These are phyloP conservation scores for Camelina hispida DNA, from an alignment of 345 rosid species.

Conservation along the genomic window DNA sequence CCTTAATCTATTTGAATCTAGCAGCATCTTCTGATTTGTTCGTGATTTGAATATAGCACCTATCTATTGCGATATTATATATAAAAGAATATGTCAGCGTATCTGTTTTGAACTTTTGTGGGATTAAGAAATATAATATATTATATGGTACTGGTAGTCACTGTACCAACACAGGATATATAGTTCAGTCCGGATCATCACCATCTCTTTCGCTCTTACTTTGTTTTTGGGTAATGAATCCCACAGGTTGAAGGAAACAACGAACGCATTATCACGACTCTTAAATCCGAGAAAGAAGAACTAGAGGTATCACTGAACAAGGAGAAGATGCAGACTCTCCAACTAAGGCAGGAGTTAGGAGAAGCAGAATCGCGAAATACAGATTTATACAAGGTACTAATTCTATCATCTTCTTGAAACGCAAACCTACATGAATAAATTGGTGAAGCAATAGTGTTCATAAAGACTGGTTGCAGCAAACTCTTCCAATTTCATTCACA, in stretches of 20 bases:
- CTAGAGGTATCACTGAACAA: constrained; percentile 69
- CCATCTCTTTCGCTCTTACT: constrained; percentile 6
- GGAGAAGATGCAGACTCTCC: constrained; percentile 71
- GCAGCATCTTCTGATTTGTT: neutral
- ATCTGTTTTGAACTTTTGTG: neutral
- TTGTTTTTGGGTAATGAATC: constrained; percentile 47
- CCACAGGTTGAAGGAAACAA: constrained; percentile 54
- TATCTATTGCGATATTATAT: neutral
- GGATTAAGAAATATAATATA: neutral
- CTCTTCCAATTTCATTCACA: constrained; percentile 9
- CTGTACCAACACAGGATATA: constrained; percentile 1
- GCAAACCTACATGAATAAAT: constrained; percentile 10
- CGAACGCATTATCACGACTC: constrained; percentile 54
- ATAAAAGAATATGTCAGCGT: neutral
- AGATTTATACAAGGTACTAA: constrained; percentile 79
- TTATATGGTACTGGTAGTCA: constrained; percentile 12
- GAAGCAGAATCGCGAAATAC: constrained; percentile 79
- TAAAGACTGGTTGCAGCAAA: constrained; percentile 29
- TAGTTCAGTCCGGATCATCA: constrained; percentile 20
- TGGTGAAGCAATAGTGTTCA: constrained; percentile 25
- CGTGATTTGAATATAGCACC: neutral
- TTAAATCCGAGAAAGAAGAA: constrained; percentile 85
- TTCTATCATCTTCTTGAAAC: constrained; percentile 3
- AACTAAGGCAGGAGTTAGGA: constrained; percentile 72
- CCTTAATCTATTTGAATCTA: neutral